Conservation (phyloP, 1,284 basidiomycete species). For the Hemileia vastatrix region DNA sequence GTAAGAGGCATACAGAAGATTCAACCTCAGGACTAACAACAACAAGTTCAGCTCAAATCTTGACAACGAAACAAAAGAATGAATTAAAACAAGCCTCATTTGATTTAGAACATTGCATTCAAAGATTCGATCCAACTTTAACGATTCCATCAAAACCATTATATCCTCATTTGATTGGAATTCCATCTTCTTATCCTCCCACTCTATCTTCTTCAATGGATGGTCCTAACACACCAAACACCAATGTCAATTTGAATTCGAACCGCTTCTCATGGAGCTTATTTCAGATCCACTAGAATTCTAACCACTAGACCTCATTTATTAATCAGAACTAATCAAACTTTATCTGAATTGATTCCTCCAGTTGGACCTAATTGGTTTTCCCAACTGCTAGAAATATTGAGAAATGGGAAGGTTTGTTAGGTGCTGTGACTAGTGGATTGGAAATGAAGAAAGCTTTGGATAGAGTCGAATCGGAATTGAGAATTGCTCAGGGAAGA, state of each 20-base stretch:
- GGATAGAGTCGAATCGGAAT: slow-evolving; percentile 36
- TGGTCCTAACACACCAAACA: slow-evolving; percentile 22
- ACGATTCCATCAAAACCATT: too few relatives aligned
- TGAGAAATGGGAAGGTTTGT: slow-evolving; percentile 43
- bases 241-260: slow-evolving; percentile 25
- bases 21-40: too few relatives aligned
- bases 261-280: slow-evolving; percentile 36
- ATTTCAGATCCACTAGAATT: slow-evolving; percentile 39
- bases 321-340: slow-evolving; percentile 31
- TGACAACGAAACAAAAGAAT: too few relatives aligned
- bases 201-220: slow-evolving; percentile 26
- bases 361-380: slow-evolving; percentile 35
- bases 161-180: too few relatives aligned
- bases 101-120: too few relatives aligned
- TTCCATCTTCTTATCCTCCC: too few relatives aligned
- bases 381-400: slow-evolving; percentile 40
- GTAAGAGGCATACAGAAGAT: too few relatives aligned
- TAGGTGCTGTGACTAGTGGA: slow-evolving; percentile 39
- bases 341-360: slow-evolving; percentile 34
- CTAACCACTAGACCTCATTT: slow-evolving; percentile 37
- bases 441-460: slow-evolving; percentile 41
- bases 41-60: too few relatives aligned
- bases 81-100: too few relatives aligned
- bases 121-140: too few relatives aligned
- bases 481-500: slow-evolving; percentile 17